Conservation (phyloP, 257 asterid genomes). For the Petrea volubilis region DNA sequence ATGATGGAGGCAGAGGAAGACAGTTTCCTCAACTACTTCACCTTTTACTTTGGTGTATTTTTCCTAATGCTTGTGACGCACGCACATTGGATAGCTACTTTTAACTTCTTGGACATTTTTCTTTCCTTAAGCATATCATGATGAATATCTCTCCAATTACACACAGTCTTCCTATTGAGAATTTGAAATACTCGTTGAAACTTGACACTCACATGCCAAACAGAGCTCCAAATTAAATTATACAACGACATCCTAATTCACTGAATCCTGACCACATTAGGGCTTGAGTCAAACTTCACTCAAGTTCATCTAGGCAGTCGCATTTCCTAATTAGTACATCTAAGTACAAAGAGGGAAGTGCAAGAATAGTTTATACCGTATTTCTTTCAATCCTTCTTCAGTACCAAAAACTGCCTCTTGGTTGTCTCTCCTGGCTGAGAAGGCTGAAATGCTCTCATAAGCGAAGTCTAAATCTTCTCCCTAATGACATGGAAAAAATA, state of each 20-base stretch:
- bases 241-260: neutral
- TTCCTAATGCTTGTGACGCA: neutral
- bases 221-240: neutral
- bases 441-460: slow-evolving; percentile 97
- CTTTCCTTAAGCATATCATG: slow-evolving; percentile 3
- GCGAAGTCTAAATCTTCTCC: slow-evolving; percentile 99
- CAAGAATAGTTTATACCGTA: slow-evolving; percentile 50
- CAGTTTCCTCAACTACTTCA: neutral
- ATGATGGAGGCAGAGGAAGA: neutral
- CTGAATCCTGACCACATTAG: neutral
- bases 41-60: neutral
- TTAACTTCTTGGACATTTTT: neutral
- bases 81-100: neutral
- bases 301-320: neutral
- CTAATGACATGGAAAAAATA: slow-evolving; percentile 40
- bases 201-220: neutral
- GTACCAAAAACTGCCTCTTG: slow-evolving; percentile 98
- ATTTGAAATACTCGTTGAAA: neutral
- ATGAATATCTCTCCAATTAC: neutral
- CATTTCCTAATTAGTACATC: slow-evolving; percentile 1
- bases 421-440: slow-evolving; percentile 93
- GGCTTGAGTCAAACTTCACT: neutral
- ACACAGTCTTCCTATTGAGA: neutral
- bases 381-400: slow-evolving; percentile 98
- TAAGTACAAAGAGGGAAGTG: neutral